Percentiles rank a stretch among this genome's conserved stretches.
phyloP scores from a whole-genome alignment of 306 rosid genomes.

The Herpetospermum pedunculosum region DNA sequence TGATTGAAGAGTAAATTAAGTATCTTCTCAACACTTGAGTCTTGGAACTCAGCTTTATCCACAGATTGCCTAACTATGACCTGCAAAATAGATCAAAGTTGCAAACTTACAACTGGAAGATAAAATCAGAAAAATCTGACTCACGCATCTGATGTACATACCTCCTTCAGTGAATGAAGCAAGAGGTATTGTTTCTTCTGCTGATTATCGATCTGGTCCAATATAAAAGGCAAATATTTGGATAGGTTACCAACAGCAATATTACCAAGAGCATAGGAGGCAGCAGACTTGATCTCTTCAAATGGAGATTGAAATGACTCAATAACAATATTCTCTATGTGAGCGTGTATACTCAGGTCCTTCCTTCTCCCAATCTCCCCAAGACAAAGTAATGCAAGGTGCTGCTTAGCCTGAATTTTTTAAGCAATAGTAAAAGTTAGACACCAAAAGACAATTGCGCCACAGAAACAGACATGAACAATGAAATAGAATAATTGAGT shows the following conservation, averaged over 20 bases:
- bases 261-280: slow-evolving; percentile 98
- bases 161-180: slow-evolving; percentile 99
- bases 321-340: slow-evolving; percentile 87
- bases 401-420: slow-evolving; percentile 80
- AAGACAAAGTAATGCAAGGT: slow-evolving; percentile 82
- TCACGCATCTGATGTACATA: slow-evolving; percentile 20
- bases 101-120: slow-evolving; percentile 7
- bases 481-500: background rate
- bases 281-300: slow-evolving; percentile 98
- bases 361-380: slow-evolving; percentile 99
- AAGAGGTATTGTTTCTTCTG: slow-evolving; percentile 97
- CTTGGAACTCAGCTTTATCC: slow-evolving; percentile 90
- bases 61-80: slow-evolving; percentile 95
- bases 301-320: slow-evolving; percentile 98
- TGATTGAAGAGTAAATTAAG: slow-evolving; percentile 88
- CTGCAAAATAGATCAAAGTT: slow-evolving; percentile 27
- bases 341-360: slow-evolving; percentile 75
- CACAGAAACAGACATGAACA: background rate
- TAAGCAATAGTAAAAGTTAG: slow-evolving; percentile 13
- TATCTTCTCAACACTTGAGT: slow-evolving; percentile 92
- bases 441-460: background rate
- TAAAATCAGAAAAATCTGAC: background rate
- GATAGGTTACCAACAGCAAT: slow-evolving; percentile 96
- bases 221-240: slow-evolving; percentile 91
- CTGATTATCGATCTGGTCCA: slow-evolving; percentile 98